These are phyloP conservation scores for Alternaria burnsii DNA, from an alignment of 2,329 filamentous ascomycete genomes.

Conservation along the genomic window DNA sequence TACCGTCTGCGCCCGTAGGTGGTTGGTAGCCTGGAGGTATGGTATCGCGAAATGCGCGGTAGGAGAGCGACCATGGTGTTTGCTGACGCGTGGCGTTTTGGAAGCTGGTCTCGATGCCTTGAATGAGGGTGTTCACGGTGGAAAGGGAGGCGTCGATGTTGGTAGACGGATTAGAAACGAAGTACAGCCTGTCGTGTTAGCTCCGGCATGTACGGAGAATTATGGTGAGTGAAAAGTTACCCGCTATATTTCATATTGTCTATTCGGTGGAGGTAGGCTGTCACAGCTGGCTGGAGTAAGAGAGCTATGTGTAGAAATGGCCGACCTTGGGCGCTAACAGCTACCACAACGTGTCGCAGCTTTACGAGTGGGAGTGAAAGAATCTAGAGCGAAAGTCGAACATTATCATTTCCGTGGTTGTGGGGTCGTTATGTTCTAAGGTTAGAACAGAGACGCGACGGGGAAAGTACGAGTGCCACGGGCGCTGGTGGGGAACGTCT, in stretches of 20 bases:
- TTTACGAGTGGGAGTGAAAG: background rate
- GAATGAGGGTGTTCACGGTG: slow-evolving; percentile 32
- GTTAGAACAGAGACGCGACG: background rate
- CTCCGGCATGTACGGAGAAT: background rate
- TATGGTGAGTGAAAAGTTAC: slow-evolving; percentile 8
- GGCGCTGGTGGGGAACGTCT: slow-evolving; percentile 1
- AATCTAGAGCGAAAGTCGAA: background rate
- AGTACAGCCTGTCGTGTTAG: slow-evolving; percentile 39
- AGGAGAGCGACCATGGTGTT: slow-evolving; percentile 40
- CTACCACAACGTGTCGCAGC: background rate
- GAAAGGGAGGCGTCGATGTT: slow-evolving; percentile 34
- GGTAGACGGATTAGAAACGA: slow-evolving; percentile 39
- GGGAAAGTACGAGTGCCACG: background rate
- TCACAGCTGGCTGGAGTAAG: background rate
- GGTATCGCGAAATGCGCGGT: slow-evolving; percentile 46
- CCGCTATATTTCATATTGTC: slow-evolving; percentile 32
- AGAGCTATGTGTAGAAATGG: background rate
- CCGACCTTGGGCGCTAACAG: background rate
- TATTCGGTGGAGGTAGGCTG: background rate
- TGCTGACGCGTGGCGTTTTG: slow-evolving; percentile 28
- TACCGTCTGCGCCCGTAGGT: slow-evolving; percentile 22
- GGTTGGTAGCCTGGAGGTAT: slow-evolving; percentile 27
- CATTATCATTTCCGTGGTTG: background rate
- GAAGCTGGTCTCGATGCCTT: slow-evolving; percentile 40
- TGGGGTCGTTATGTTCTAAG: background rate